Conservation (phyloP, 1,284 basidiomycete genomes). For the Wolfiporia cocos region DNA sequence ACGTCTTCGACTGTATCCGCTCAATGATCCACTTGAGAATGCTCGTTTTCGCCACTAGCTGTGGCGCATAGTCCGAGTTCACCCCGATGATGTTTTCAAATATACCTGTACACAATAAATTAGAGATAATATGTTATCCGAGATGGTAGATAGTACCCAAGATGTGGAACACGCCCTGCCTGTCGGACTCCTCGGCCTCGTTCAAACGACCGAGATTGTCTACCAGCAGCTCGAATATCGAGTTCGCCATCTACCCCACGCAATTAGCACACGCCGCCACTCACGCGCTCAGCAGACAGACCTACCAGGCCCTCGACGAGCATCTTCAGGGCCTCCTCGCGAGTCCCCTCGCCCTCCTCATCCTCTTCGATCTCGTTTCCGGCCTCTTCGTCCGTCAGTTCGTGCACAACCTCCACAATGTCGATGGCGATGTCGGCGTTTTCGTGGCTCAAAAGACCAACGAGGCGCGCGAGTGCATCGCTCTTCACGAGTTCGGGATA, state of each 20-base stretch:
- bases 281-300: slow-evolving; percentile 13
- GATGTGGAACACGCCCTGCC: slow-evolving; percentile 89
- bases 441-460: slow-evolving; percentile 87
- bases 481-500: slow-evolving; percentile 88
- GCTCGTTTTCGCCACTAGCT: slow-evolving; percentile 68
- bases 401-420: slow-evolving; percentile 86
- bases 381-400: slow-evolving; percentile 95
- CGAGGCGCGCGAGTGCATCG: slow-evolving; percentile 63
- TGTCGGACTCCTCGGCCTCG: slow-evolving; percentile 81
- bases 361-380: slow-evolving; percentile 70
- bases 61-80: slow-evolving; percentile 67
- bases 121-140: background rate
- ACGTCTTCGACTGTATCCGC: slow-evolving; percentile 66
- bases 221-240: slow-evolving; percentile 84
- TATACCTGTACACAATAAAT: slow-evolving; percentile 47
- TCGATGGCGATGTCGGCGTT: slow-evolving; percentile 94
- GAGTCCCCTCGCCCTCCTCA: slow-evolving; percentile 57
- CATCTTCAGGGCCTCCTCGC: slow-evolving; percentile 64
- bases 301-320: slow-evolving; percentile 73
- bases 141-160: slow-evolving; percentile 43
- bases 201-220: slow-evolving; percentile 84
- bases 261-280: background rate
- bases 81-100: slow-evolving; percentile 93
- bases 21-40: slow-evolving; percentile 78
- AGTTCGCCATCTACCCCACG: slow-evolving; percentile 61